Base-by-base conservation (phyloP, 2,329 filamentous ascomycete species). In the Clonostachys chloroleuca region DNA sequence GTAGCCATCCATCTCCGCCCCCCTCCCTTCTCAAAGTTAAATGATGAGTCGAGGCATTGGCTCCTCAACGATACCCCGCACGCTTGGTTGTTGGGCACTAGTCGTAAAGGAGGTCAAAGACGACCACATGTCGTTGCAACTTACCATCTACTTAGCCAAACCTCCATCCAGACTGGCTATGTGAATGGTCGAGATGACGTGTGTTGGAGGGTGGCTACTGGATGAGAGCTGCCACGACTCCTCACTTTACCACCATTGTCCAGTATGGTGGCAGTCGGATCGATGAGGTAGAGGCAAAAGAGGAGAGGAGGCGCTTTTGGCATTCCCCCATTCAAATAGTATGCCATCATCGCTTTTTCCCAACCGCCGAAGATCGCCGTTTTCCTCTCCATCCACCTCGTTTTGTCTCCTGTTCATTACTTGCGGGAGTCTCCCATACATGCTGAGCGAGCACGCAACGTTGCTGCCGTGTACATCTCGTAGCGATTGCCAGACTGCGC, bases 151-250 rank as follows among this genome's bases (percentile, higher is more conserved):
- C 24, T 10, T 30, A 30, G 24, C 24, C 8, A 30, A 30, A 30
- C 24, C 24, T 30, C 24, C 24, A 30, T 30, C 24, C 35, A 14
- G 49, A 14, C 40, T 20, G 16, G 40, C 40, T 1, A 17, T 14
- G 42, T 43, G 42, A 43, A 33, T 43, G 42, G 42, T 34, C 30
- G 42, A 30, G n/a, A 14, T 43, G 42, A 16, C 14, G 12, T 13
- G 12, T n/a, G 14, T 33, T 45, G 43, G 43, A 36, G 43, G 43
- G 43, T 45, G 43, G 43, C 20, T 13, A 45, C 17, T 45, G 43
- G 43, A 45, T 36, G 43, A 18, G n/a, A 45, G 42, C 5, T 12
- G 13, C 42, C 42, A 42, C 16, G 24, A 30, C 24, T 30, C 24
- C 24, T 43, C 20, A 43, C 20, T 43, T 43, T 33, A 43, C 34